Percentiles rank a stretch among this genome's conserved stretches.
Conservation (phyloP, 352 stramenopile species). For the Blastocystis sp. region DNA sequence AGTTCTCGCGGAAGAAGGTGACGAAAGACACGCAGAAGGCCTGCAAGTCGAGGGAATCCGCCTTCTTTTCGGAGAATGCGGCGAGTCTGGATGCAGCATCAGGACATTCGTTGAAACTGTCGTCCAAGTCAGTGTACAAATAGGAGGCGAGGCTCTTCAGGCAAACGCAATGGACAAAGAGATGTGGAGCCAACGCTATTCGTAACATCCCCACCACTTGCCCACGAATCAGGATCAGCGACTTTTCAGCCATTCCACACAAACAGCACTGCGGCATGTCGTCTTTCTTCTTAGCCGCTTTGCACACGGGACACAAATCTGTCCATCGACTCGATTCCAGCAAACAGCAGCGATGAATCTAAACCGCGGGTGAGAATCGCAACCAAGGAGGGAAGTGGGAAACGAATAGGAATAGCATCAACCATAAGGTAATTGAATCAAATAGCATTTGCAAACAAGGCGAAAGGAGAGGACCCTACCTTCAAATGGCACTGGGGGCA, state of each 20-base stretch:
- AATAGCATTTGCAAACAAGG: background rate
- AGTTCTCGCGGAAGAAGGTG: constrained; percentile 21
- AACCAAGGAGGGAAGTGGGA: background rate
- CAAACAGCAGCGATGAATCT: background rate
- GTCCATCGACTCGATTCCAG: too few species aligned
- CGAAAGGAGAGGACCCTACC: constrained; percentile 4
- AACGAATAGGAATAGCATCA: background rate
- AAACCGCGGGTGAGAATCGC: background rate
- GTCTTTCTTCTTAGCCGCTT: background rate
- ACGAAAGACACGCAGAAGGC: background rate
- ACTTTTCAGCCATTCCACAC: background rate
- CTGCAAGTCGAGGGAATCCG: background rate
- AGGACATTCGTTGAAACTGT: background rate
- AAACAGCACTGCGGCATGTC: background rate
- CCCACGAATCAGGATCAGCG: constrained; percentile 10
- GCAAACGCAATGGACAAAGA: constrained; percentile 50
- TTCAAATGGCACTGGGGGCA: constrained; percentile 32
- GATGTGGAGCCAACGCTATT: background rate
- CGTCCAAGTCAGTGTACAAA: constrained; percentile 30
- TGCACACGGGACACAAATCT: constrained; percentile 1
- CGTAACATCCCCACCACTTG: background rate
- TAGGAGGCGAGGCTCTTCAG: constrained; percentile 46
- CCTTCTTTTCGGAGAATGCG: background rate
- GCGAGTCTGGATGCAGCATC: background rate
- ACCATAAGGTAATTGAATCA: background rate